Evolutionary conservation across 257 asterid genomes (phyloP).

Genomic region (Gardenia jasminoides): DNA sequence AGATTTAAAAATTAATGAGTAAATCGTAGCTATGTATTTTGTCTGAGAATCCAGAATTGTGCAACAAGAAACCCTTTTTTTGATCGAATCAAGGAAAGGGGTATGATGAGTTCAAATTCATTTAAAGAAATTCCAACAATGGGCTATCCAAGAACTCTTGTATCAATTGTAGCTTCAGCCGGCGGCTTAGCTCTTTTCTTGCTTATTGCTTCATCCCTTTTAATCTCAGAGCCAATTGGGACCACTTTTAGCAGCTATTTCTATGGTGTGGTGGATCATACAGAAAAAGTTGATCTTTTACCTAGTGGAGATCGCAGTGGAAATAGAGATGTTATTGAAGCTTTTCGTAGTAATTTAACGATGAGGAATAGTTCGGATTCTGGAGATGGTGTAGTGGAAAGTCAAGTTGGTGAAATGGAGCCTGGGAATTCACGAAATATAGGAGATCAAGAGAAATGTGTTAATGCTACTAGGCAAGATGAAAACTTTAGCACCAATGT

Average conservation of each 20-base stretch:
- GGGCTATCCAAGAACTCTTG: slow-evolving; percentile 58
- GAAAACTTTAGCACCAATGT: no score
- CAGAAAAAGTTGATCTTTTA: background rate
- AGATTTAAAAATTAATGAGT: no score
- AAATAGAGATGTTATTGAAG: no score
- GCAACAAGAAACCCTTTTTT: no score
- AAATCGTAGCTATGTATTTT: no score
- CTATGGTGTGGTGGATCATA: slow-evolving; percentile 37
- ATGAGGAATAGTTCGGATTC: background rate
- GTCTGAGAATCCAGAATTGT: no score
- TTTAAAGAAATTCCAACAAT: slow-evolving; percentile 7
- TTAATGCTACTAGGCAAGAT: no score
- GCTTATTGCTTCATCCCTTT: slow-evolving; percentile 63
- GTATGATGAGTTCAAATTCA: no score
- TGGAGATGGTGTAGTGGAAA: background rate
- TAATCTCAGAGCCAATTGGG: slow-evolving; percentile 66
- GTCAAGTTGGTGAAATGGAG: no score
- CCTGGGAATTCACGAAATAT: slow-evolving; percentile 11
- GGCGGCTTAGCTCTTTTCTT: slow-evolving; percentile 72
- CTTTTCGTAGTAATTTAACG: no score
- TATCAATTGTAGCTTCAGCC: slow-evolving; percentile 52
- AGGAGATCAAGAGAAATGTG: no score
- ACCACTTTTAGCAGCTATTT: slow-evolving; percentile 51
- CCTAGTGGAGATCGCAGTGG: background rate
- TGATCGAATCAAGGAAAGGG: no score